Conservation (phyloP, 2,329 filamentous ascomycete species). For the Fusarium graminum region DNA sequence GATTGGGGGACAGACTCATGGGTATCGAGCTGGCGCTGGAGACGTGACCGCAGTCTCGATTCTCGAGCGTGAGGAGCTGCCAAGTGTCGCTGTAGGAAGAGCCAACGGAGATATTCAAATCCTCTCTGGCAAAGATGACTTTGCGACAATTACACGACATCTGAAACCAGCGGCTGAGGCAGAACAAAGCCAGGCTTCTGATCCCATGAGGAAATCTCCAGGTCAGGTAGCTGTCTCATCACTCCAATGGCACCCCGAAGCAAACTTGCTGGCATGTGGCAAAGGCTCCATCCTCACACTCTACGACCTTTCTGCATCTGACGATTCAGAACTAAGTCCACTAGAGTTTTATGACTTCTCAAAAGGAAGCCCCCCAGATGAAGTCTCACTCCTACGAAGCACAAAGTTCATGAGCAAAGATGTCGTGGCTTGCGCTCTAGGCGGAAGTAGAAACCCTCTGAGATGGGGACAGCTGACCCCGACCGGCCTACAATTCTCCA, state of each 20-base stretch:
- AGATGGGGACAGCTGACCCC: conserved; percentile 62
- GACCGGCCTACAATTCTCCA: conserved; percentile 57
- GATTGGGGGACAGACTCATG: conserved; percentile 55
- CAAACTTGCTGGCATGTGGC: conserved; percentile 51
- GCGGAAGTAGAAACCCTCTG: conserved; percentile 58
- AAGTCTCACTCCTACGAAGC: conserved; percentile 48
- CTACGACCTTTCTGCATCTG: conserved; percentile 44
- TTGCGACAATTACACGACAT: conserved; percentile 46
- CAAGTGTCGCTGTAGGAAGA: conserved; percentile 61
- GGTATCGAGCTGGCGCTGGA: conserved; percentile 60
- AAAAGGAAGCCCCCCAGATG: conserved; percentile 24
- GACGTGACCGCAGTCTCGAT: conserved; percentile 64
- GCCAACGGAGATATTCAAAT: conserved; percentile 64
- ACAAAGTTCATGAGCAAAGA: conserved; percentile 63
- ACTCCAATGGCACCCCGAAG: conserved; percentile 52
- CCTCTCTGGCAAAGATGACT: conserved; percentile 55
- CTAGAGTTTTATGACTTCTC: conserved; percentile 49
- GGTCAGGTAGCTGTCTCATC: conserved; percentile 52
- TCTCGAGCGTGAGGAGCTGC: conserved; percentile 52
- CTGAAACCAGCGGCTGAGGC: conserved; percentile 34
- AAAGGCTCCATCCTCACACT: conserved; percentile 51
- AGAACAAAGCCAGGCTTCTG: conserved; percentile 16
- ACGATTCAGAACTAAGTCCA: conserved; percentile 34
- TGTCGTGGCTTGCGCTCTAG: conserved; percentile 61
- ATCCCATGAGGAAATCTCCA: conserved; percentile 47